Base-by-base conservation (phyloP, 2,329 filamentous ascomycete genomes). In the Pestalotiopsis sp. region DNA sequence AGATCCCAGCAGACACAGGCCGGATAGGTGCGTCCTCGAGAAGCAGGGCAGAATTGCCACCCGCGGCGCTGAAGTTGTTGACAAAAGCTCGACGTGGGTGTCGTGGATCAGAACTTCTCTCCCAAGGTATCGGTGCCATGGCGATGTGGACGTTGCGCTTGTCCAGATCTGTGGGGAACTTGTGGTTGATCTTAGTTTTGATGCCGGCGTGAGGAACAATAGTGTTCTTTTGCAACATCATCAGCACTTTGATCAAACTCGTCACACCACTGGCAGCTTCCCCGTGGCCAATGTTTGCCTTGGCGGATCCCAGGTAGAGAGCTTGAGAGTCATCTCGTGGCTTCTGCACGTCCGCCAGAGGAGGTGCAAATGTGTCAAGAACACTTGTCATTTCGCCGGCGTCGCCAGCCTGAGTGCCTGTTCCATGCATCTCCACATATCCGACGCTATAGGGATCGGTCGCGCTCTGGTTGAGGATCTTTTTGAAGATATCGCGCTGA, bases 351-450 rank as follows among this genome's bases (percentile, higher is more conserved):
- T 39, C 27, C n/a, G 25, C 31, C 0, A 65, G 63, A 23, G 25
- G 81, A 4, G 86, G 86, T 36, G 88, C 89, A 71, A 91, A 91
- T 2, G 86, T 82, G 41, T 87, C 84, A 23, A 84, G 82, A 64
- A 92, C 88, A 0, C 87, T 89, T 1, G 83, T 83, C 84, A 91
- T 90, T 76, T 92, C 90, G 87, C 86, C 20, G 1, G 85, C 86
- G 75, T 93, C 91, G 69, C 91, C 91, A 27, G 89, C 91, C 75
- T 92, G 90, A 1, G 90, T 92, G 55, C 90, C 90, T 5, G 90
- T 92, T 5, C 90, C 90, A 74, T 92, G 90, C 85, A 92, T 88
- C 75, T 92, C 90, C 9, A 91, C 87, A 73, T 90, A 91, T 73
- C 84, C 84, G 67, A 92, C 84, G 60, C 90, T 73, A 72, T 72